These are phyloP conservation scores for Hyphopichia khmerensis DNA, from an alignment of 1,139 yeast genomes.

Conservation along the genomic window DNA sequence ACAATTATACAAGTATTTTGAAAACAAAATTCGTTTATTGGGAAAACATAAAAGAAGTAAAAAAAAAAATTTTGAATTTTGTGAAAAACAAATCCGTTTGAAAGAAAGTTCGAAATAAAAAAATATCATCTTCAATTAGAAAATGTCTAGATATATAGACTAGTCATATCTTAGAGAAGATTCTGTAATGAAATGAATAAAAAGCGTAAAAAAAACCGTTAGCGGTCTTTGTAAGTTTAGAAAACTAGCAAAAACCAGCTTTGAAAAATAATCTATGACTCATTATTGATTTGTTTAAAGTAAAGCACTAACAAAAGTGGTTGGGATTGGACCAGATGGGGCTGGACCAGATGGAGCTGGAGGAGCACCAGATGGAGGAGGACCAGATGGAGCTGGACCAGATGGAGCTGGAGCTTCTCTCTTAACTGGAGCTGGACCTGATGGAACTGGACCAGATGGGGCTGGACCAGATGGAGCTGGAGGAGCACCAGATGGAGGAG, in stretches of 20 bases:
- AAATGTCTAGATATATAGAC: background rate
- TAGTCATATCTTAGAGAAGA: too few relatives aligned
- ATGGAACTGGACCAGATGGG: slow-evolving; percentile 1
- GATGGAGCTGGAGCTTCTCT: background rate
- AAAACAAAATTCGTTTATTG: background rate
- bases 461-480: slow-evolving; percentile 1
- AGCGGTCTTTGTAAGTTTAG: background rate
- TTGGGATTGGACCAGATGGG: background rate
- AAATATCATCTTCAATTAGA: background rate
- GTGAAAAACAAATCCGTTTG: background rate
- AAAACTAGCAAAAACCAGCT: slow-evolving; percentile 1
- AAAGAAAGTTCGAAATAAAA: background rate
- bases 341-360: background rate
- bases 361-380: background rate
- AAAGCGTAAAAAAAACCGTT: background rate
- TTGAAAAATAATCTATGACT: background rate
- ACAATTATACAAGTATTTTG: background rate
- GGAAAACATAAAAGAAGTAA: background rate
- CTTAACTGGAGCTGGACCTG: background rate
- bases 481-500: background rate
- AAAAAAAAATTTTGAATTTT: background rate
- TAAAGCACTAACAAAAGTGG: background rate
- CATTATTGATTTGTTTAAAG: background rate
- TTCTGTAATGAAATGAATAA: background rate
- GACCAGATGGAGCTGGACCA: slow-evolving; percentile 1